These are phyloP conservation scores for Verticillium nonalfalfae DNA, from an alignment of 2,329 filamentous ascomycete species.

Conservation along the genomic window DNA sequence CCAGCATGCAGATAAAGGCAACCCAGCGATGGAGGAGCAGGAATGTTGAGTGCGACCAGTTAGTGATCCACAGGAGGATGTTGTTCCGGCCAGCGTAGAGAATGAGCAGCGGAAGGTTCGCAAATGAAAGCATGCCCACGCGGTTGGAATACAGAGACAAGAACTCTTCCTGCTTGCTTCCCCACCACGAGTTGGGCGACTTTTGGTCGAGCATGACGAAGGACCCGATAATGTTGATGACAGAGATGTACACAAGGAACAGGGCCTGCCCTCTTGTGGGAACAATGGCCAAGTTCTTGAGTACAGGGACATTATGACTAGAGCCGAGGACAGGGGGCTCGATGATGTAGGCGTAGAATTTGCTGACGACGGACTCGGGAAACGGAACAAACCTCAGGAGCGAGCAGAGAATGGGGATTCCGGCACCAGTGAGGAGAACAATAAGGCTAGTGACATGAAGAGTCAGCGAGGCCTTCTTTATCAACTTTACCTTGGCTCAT, in stretches of 20 bases:
- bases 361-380: conserved; percentile 6
- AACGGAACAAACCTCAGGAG: conserved; percentile 22
- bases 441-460: conserved; percentile 10
- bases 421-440: conserved; percentile 14
- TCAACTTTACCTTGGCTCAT: too few relatives aligned
- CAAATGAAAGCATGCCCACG: conserved; percentile 31
- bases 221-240: conserved; percentile 27
- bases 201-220: conserved; percentile 18
- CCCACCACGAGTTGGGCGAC: conserved; percentile 16
- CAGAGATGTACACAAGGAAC: conserved; percentile 32
- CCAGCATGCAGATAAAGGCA: conserved; percentile 33
- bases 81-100: conserved; percentile 41
- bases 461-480: too few relatives aligned
- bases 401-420: conserved; percentile 20
- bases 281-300: conserved; percentile 11
- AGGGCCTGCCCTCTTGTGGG: conserved; percentile 22
- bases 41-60: conserved; percentile 42
- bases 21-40: conserved; percentile 43
- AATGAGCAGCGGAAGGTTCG: conserved; percentile 32
- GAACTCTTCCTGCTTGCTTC: not conserved
- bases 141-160: conserved; percentile 20
- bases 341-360: conserved; percentile 14
- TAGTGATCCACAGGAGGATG: conserved; percentile 38
- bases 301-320: conserved; percentile 11
- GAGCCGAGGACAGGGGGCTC: conserved; percentile 16